These are phyloP conservation scores for Fusarium begoniae DNA, from an alignment of 2,329 filamentous ascomycete species.

Conservation along the genomic window DNA sequence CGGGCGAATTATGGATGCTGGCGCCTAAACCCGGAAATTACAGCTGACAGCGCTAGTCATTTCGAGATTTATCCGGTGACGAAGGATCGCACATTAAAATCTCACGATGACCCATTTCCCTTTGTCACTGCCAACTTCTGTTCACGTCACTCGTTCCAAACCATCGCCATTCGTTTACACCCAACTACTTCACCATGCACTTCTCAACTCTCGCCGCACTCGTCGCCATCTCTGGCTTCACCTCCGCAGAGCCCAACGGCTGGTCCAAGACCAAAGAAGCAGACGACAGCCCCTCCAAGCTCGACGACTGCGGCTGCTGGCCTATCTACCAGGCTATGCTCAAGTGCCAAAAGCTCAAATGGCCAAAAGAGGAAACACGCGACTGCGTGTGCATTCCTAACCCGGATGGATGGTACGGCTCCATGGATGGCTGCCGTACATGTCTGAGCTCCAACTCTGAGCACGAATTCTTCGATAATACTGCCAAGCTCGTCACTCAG, in stretches of 20 bases:
- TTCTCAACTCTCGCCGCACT: slow-evolving; percentile 2
- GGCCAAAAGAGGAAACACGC: slow-evolving; percentile 3
- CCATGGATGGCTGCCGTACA: slow-evolving; percentile 34
- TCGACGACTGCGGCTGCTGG: slow-evolving; percentile 36
- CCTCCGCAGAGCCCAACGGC: slow-evolving; percentile 27
- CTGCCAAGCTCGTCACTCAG: slow-evolving; percentile 28
- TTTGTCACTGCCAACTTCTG: not conserved
- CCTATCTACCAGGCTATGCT: slow-evolving; percentile 35
- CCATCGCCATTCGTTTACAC: not conserved
- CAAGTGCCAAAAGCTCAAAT: slow-evolving; percentile 30
- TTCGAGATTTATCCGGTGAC: not conserved
- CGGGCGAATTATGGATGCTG: not conserved
- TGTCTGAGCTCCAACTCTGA: slow-evolving; percentile 20
- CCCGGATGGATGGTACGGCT: slow-evolving; percentile 33
- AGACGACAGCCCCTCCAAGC: slow-evolving; percentile 29
- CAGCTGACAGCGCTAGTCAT: not conserved
- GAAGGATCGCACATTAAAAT: not conserved
- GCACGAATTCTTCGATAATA: slow-evolving; percentile 31
- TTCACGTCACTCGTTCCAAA: not conserved
- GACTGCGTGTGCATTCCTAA: slow-evolving; percentile 32
- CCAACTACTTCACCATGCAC: not conserved
- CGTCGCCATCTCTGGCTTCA: slow-evolving; percentile 7
- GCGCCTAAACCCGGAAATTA: not conserved
- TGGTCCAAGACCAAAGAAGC: slow-evolving; percentile 32
- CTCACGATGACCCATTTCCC: not conserved